Base-by-base conservation (phyloP, 2,329 filamentous ascomycete genomes). In the Aspergillus thermomutatus region DNA sequence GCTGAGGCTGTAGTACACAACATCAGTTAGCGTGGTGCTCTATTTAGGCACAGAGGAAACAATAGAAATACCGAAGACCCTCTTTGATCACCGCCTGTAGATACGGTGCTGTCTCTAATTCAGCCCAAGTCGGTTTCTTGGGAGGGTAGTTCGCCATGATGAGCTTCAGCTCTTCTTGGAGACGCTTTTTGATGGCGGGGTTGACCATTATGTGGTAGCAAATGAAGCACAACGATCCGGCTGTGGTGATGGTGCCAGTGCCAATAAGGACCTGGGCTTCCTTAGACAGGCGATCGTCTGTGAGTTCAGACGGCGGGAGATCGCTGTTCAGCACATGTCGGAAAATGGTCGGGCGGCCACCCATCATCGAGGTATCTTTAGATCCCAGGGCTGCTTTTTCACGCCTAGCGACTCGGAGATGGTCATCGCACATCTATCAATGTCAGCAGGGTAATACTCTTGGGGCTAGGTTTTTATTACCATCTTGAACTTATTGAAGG, bases 1-100 rank as follows among this genome's bases (percentile, higher is more conserved):
- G 26, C 72, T 71, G 5, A 79, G 55, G 1, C 77, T 71, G n/a
- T 76, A 59, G 11, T n/a, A 19, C 37, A 41, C 10, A 1, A 66
- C 9, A 21, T 41, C 23, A 19, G 48, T 27, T 21, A 41, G 3
- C 17, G 11, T 23, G 11, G 43, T 49, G 19, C 11, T 27, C 23
- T 28, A 19, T 52, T 41, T 41, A n/a, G 3, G 11, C 37, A 54
- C 46, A 53, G 49, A 25, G 55, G 46, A 14, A 40, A n/a, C 43
- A 55, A 53, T 41, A 55, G 55, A 7, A 53, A 21, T 45, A 59
- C 56, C 68, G 66, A n/a, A 72, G 57, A 11, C 61, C 64, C 54
- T 71, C 68, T 45, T 64, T 70, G 50, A 70, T 65, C 48, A 66
- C 58, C 14, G 66, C 69, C 45, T 69, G 67, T 21, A 72, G 55